Evolutionary conservation across 78 protist genomes (phyloP).

Genomic region (Anaeramoeba ignava): DNA sequence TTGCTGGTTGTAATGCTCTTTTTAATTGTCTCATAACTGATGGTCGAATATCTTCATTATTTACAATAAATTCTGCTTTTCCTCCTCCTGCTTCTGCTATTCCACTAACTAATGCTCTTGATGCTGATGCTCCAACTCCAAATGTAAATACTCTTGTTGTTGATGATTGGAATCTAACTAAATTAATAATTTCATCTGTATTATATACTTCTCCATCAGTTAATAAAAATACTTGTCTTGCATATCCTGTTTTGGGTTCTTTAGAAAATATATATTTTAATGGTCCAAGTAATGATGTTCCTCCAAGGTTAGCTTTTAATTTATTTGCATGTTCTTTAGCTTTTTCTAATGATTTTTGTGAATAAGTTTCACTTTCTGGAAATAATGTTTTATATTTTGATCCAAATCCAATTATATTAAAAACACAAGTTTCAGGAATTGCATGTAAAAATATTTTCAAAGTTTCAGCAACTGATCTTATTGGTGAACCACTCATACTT

Average conservation of each 20-base stretch:
- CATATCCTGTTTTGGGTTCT: neutral
- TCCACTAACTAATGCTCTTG: constrained; percentile 59
- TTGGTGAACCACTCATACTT: constrained; percentile 33
- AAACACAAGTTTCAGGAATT: constrained; percentile 27
- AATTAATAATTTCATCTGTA: no score
- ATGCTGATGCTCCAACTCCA: no score
- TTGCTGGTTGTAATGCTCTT: constrained; percentile 29
- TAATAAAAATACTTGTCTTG: no score
- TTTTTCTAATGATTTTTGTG: constrained; percentile 1
- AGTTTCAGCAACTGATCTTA: constrained; percentile 14
- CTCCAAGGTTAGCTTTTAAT: constrained; percentile 37
- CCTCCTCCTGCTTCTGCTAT: constrained; percentile 57
- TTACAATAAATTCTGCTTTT: constrained; percentile 34
- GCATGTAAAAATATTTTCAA: constrained; percentile 32
- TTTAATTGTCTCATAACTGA: constrained; percentile 29
- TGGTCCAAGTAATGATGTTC: constrained; percentile 39
- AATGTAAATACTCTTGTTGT: no score
- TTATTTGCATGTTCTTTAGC: constrained; percentile 19
- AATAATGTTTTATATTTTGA: neutral
- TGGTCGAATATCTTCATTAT: constrained; percentile 8
- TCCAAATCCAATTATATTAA: constrained; percentile 52
- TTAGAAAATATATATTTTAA: neutral
- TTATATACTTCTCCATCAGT: no score
- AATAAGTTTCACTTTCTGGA: neutral
- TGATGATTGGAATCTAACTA: no score